Conservation (phyloP, 2,329 filamentous ascomycete species). For the Colletotrichum gigasporum region DNA sequence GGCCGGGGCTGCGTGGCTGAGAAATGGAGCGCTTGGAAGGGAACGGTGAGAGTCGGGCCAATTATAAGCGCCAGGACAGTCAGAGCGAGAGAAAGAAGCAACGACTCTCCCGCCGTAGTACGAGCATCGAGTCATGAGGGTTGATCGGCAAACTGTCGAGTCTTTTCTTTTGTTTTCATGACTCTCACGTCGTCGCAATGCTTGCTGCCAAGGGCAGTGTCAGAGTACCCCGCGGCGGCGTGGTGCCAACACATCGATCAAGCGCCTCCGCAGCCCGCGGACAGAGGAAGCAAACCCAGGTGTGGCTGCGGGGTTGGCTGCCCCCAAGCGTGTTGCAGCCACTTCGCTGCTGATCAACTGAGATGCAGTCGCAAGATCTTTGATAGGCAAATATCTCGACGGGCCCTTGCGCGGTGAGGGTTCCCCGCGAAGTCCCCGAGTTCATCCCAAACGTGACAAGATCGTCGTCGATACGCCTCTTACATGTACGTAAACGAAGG, state of each 20-base stretch:
- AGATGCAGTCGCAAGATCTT: slow-evolving; percentile 6
- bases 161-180: neutral
- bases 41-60: neutral
- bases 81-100: slow-evolving; percentile 13
- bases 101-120: neutral
- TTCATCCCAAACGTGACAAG: slow-evolving; percentile 11
- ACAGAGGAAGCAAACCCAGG: neutral
- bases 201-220: neutral
- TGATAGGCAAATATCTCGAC: neutral
- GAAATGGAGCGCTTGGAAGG: neutral
- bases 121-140: neutral
- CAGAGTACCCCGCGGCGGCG: neutral
- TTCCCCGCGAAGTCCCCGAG: neutral
- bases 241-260: slow-evolving; percentile 21
- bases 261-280: neutral
- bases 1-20: neutral
- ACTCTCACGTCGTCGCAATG: neutral
- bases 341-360: neutral
- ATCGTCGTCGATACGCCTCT: neutral
- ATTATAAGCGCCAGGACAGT: neutral
- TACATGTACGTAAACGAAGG: neutral
- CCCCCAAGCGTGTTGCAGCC: neutral
- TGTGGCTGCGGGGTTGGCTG: neutral
- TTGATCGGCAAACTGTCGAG: neutral
- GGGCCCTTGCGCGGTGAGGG: neutral